These are phyloP conservation scores for Citrullus colocynthis DNA, from an alignment of 306 rosid genomes.

Conservation along the genomic window DNA sequence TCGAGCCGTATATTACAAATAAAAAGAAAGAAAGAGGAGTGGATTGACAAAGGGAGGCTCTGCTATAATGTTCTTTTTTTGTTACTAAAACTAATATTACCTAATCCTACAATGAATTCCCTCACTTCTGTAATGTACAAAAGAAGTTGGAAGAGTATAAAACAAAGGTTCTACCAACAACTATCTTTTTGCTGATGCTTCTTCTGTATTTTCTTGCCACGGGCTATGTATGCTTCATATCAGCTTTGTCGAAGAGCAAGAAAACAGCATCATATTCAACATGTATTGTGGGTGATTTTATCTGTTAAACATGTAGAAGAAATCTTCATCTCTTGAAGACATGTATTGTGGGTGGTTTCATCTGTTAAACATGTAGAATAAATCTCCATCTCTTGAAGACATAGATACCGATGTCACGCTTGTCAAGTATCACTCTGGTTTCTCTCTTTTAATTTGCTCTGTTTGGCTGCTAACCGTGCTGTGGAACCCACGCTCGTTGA, in stretches of 20 bases:
- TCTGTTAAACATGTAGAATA: background rate
- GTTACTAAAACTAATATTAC: constrained; percentile 12
- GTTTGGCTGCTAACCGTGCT: constrained; percentile 69
- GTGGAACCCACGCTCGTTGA: constrained; percentile 51
- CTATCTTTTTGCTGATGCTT: background rate
- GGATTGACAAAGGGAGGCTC: background rate
- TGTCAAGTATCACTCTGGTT: constrained; percentile 4
- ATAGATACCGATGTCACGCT: background rate
- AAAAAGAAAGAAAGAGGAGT: background rate
- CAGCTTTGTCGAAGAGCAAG: background rate
- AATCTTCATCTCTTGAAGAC: background rate
- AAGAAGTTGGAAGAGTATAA: background rate
- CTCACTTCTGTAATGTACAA: constrained; percentile 16
- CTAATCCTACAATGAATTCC: constrained; percentile 23
- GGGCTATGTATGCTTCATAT: background rate
- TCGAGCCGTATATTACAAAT: background rate
- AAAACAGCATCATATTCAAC: background rate
- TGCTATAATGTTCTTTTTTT: background rate
- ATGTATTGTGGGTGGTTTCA: background rate
- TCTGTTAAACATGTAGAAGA: background rate
- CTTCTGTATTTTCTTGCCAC: background rate
- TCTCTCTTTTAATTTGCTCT: constrained; percentile 16
- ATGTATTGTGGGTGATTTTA: background rate
- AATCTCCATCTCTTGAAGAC: background rate
- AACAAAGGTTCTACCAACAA: constrained; percentile 2